These are phyloP conservation scores for Trichophyton benhamiae DNA, from an alignment of 2,329 filamentous ascomycete species.

Conservation along the genomic window DNA sequence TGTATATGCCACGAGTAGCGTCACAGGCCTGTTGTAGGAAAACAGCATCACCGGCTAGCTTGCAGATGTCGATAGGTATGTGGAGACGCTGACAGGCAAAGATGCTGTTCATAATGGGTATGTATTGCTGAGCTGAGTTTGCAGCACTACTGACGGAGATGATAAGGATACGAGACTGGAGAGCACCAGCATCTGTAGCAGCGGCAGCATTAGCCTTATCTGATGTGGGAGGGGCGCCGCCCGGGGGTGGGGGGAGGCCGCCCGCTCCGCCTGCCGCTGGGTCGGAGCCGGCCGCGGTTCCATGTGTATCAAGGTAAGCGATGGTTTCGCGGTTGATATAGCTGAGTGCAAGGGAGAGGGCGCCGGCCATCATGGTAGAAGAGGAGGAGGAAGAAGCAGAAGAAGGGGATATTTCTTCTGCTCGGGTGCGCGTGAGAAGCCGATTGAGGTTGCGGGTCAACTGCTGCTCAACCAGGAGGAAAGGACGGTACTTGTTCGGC, in stretches of 20 bases:
- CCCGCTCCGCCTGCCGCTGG: constrained; percentile 20
- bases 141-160: constrained; percentile 83
- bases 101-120: constrained; percentile 95
- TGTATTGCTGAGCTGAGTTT: constrained; percentile 80
- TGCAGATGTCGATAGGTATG: constrained; percentile 85
- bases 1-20: constrained; percentile 58
- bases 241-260: constrained; percentile 11
- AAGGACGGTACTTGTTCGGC: constrained; percentile 89
- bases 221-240: constrained; percentile 11
- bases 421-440: constrained; percentile 58
- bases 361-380: constrained; percentile 81
- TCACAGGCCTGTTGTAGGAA: constrained; percentile 86
- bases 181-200: constrained; percentile 32
- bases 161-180: constrained; percentile 76
- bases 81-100: constrained; percentile 83
- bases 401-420: constrained; percentile 44
- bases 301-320: constrained; percentile 48
- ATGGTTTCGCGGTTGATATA: constrained; percentile 78
- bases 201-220: constrained; percentile 6
- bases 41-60: constrained; percentile 72
- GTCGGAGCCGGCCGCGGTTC: constrained; percentile 31
- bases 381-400: constrained; percentile 28
- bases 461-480: constrained; percentile 71
- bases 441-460: constrained; percentile 60
- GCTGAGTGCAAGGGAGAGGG: constrained; percentile 74